Base-by-base conservation (phyloP, 352 stramenopile species). In the Saprolegnia parasitica region DNA sequence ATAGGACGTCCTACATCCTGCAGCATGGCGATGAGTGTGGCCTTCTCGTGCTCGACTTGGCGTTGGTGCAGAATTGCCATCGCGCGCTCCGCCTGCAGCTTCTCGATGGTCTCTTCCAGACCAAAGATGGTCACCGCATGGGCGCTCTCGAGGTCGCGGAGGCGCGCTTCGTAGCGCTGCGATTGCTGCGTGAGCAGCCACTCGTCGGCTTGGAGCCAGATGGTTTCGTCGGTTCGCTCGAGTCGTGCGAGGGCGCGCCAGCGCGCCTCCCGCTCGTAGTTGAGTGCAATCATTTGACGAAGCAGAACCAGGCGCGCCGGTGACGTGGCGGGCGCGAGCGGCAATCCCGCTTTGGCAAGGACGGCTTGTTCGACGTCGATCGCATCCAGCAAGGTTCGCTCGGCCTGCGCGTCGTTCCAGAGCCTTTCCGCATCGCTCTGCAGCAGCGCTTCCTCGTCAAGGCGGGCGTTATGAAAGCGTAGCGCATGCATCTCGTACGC, bases 151-250 rank as follows among this genome's bases (percentile, higher is more conserved):
- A 90, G 61, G n/a, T 83, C 32, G 21, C 74, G 60, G 23, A 89
- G 35, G 29, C 76, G 74, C 0, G 81, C 64, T 20, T 89, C 82
- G 21, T 89, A 83, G 1, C 83, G 81, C 18, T 78, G 79, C 18
- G 72, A 65, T 52, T 90, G 85, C 72, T 78, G 77, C 8, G 50
- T 65, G 0, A 81, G 88, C 77, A 93, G 87, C 85, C 85, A 93
- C 45, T 87, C 77, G 29, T 90, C 76, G 0, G 83, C 42, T 23
- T 40, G 46, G 4, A 62, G 42, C 63, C 63, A 90, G 0, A 76
- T 76, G 23, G 67, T 78, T 72, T 88, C 81, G 13, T 84, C 81
- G n/a, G 88, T 73, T 15, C 90, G 65, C 20, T 79, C 67, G 10
- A 78, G 73, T 0, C 74, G 71, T 20, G 79, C 78, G 15, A 93